Evolutionary conservation across 2,329 filamentous ascomycete species (phyloP).

Genomic region (Falciphora oryzae): DNA sequence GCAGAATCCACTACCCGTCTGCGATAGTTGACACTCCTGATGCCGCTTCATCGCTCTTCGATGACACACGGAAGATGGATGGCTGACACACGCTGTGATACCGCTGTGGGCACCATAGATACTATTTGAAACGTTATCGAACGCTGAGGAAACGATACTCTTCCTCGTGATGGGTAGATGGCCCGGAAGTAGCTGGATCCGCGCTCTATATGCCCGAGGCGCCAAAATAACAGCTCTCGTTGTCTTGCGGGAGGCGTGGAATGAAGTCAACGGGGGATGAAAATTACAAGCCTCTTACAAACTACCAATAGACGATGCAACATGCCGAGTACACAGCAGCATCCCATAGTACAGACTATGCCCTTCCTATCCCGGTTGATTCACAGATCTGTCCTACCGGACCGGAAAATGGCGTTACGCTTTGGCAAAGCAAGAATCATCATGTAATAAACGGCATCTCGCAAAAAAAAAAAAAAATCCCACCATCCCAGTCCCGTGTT

Average conservation of each 20-base stretch:
- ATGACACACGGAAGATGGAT: background rate
- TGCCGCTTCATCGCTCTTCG: background rate
- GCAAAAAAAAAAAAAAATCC: background rate
- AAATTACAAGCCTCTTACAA: too few species aligned
- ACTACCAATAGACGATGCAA: too few species aligned
- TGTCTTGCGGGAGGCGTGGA: too few species aligned
- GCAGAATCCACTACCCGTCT: too few species aligned
- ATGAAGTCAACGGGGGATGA: too few species aligned
- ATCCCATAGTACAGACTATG: too few species aligned
- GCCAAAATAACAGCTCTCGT: too few species aligned
- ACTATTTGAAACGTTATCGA: conserved; percentile 89
- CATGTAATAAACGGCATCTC: background rate
- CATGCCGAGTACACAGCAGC: too few species aligned
- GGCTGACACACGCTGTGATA: background rate
- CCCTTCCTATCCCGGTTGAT: too few species aligned
- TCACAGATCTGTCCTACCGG: too few species aligned
- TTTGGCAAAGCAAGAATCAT: background rate
- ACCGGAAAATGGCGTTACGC: background rate
- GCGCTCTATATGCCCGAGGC: too few species aligned
- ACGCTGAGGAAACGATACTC: conserved; percentile 77
- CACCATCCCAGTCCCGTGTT: background rate
- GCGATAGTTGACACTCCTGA: too few species aligned
- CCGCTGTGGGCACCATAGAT: conserved; percentile 43
- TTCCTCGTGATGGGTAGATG: conserved; percentile 23
- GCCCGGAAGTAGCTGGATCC: background rate